Evolutionary conservation across 208 protist genomes (phyloP).

Genomic region (Trypanosoma mega): DNA sequence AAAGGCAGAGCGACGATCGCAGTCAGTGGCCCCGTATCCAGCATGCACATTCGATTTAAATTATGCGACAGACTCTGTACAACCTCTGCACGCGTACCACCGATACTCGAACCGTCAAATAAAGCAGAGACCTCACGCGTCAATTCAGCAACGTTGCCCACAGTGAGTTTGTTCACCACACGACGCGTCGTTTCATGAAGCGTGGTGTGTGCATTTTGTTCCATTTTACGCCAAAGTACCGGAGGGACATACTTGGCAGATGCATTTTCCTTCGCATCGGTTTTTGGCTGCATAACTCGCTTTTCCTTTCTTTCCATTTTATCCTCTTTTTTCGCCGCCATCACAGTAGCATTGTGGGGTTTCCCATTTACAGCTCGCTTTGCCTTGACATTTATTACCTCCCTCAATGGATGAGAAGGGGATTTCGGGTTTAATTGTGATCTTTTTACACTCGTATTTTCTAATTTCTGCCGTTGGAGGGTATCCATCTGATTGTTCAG

Average conservation of each 20-base stretch:
- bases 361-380: too few relatives aligned
- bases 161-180: constrained; percentile 75
- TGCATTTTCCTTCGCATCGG: background rate
- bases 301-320: too few relatives aligned
- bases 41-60: constrained; percentile 54
- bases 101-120: constrained; percentile 31
- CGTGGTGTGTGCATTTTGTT: constrained; percentile 5
- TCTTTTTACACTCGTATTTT: too few relatives aligned
- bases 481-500: too few relatives aligned
- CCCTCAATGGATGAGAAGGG: too few relatives aligned
- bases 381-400: too few relatives aligned
- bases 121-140: constrained; percentile 52
- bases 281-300: constrained; percentile 2
- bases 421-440: too few relatives aligned
- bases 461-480: too few relatives aligned
- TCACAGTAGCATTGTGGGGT: too few relatives aligned
- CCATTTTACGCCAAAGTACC: background rate
- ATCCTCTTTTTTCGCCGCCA: too few relatives aligned
- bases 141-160: constrained; percentile 70
- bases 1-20: constrained; percentile 62
- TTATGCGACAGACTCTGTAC: constrained; percentile 49
- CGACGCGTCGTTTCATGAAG: constrained; percentile 47
- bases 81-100: constrained; percentile 52
- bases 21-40: constrained; percentile 57
- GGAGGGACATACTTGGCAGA: constrained; percentile 23